Base-by-base conservation (phyloP, 2,329 filamentous ascomycete genomes). In the Trichoderma aggressivum region DNA sequence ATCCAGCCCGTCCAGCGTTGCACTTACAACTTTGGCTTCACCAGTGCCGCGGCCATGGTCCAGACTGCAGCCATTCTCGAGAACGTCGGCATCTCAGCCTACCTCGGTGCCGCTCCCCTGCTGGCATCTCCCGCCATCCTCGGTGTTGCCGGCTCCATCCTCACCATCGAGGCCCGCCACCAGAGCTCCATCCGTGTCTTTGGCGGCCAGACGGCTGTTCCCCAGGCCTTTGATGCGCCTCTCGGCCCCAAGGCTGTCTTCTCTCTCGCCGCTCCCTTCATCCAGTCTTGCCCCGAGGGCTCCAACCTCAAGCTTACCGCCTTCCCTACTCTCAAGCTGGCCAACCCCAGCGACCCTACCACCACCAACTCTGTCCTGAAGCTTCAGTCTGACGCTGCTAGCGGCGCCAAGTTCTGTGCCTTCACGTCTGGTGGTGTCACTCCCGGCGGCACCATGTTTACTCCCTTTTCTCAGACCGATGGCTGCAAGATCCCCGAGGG, bases 121-220 rank as follows among this genome's bases (percentile, higher is more conserved):
- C 80, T 94, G 73, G 84, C 86, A 59, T 84, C 86, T 70, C 82
- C 85, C 63, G 84, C 83, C 63, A 87, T 92, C 73, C 88, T 94
- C 64, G 84, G 86, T 72, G 88, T 89, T 24, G 91, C 92, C 3
- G 91, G 86, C 11, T 88, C 88, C 64, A 94, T 94, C 79, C 86
- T 92, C 58, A 92, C 91, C 28, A 86, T 92, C 72, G 92, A 94
- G 82, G 86, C 91, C 32, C 87, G 92, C 71, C 92, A 94, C 82
- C 90, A 92, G 81, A 90, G 90, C 73, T 90, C 92, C 80, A 88
- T 94, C 80, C 89, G 91, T 74, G 82, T 85, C 71, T 88, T 88
- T 50, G 83, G 85, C 24, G 84, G 86, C 71, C 82, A 85, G 69
- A 82, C 87, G 70, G 88, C 91, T 67, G 86, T 92, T 5, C 89